A percentile compares a stretch with the other conserved stretches of the same genome.
Conservation (phyloP, 2,329 filamentous ascomycete species). For the Didymella lethalis region DNA sequence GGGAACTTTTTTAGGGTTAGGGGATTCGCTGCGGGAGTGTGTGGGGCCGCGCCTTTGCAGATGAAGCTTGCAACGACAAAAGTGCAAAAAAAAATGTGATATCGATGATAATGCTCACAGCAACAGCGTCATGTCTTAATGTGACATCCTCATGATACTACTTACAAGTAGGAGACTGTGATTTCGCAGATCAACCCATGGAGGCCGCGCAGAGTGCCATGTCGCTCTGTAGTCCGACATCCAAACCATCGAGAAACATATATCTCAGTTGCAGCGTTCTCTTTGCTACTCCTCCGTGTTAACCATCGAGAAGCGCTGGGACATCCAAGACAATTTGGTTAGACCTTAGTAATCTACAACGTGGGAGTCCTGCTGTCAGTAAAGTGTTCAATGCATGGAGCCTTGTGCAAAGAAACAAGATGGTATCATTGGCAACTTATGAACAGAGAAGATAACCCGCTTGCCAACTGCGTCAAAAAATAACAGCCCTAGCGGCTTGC, state of each 20-base stretch:
- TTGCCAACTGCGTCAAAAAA: conserved; percentile 1
- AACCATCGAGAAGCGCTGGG: neutral
- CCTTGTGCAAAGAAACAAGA: conserved; percentile 6
- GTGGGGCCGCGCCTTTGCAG: neutral
- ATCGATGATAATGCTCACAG: neutral
- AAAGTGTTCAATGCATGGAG: neutral
- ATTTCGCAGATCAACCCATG: neutral
- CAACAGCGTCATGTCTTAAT: neutral
- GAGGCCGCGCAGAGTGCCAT: neutral
- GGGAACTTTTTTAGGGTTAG: conserved; percentile 10
- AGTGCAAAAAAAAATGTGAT: neutral
- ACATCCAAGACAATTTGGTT: too few relatives aligned
- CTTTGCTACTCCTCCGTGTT: neutral
- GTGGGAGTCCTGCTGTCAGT: too few relatives aligned
- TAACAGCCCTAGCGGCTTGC: neutral
- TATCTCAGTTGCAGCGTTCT: too few relatives aligned
- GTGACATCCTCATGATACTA: neutral
- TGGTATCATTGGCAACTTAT: conserved; percentile 23
- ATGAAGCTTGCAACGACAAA: neutral
- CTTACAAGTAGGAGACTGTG: neutral
- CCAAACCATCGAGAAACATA: too few relatives aligned
- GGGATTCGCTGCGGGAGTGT: conserved; percentile 11
- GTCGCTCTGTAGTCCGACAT: too few relatives aligned
- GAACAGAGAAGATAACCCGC: conserved; percentile 16
- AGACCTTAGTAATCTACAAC: too few relatives aligned